Percentiles rank a stretch among this genome's conserved stretches.
Evolutionary conservation across 305 asterid species (phyloP).

Genomic region (Vinca major): DNA sequence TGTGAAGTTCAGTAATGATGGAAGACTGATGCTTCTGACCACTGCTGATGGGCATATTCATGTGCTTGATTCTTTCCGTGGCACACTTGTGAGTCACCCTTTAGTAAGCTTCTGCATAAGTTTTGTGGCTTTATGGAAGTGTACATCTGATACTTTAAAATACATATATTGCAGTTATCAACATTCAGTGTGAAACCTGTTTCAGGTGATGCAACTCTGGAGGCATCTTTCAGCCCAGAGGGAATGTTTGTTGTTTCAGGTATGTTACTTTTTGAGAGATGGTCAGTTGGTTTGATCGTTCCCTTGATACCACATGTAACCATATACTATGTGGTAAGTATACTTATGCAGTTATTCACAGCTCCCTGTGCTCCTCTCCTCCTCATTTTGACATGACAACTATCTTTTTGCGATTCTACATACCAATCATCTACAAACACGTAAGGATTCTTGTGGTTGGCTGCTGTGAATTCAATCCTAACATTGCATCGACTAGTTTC

Average conservation of each 20-base stretch:
- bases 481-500: background rate
- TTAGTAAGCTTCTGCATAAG: background rate
- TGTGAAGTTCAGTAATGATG: constrained; percentile 88
- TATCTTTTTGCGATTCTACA: background rate
- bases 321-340: background rate
- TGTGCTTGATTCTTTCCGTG: constrained; percentile 85
- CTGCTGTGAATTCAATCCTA: background rate
- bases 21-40: constrained; percentile 86
- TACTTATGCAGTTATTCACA: background rate
- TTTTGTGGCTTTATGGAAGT: background rate
- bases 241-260: constrained; percentile 92
- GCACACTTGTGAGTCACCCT: constrained; percentile 59
- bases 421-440: background rate
- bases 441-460: background rate
- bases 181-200: constrained; percentile 79
- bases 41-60: constrained; percentile 80
- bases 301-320: background rate
- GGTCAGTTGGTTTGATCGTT: constrained; percentile 9
- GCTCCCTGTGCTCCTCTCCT: background rate
- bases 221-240: constrained; percentile 95
- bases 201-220: constrained; percentile 68
- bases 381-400: background rate
- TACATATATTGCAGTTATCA: constrained; percentile 41
- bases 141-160: constrained; percentile 4
- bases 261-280: constrained; percentile 6